Percentiles rank a stretch among this genome's conserved stretches.
phyloP scores from a whole-genome alignment of 805 yeast species.

The Barnettozyma vustinii region DNA sequence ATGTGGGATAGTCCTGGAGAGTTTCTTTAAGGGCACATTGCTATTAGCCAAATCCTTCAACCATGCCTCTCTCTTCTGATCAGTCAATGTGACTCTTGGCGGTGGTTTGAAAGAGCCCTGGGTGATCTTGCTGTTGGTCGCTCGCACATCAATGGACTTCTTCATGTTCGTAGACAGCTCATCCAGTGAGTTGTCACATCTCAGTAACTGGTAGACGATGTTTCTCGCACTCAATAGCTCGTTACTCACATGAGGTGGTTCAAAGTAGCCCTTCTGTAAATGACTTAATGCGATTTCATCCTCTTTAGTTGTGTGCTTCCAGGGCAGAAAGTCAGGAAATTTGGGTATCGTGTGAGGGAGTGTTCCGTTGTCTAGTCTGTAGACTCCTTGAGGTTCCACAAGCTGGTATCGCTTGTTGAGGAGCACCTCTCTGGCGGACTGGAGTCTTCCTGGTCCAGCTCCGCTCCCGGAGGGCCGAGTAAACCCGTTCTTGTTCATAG shows the following conservation, averaged over 20 bases:
- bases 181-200: conserved; percentile 33
- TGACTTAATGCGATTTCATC: conserved; percentile 46
- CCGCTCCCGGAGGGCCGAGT: neutral
- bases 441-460: conserved; percentile 1
- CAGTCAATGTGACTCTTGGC: conserved; percentile 86
- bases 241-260: conserved; percentile 54
- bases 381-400: conserved; percentile 29
- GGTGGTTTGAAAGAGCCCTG: conserved; percentile 68
- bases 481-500: neutral
- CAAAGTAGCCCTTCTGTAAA: conserved; percentile 68
- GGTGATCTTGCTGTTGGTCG: conserved; percentile 38
- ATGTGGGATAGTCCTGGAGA: conserved; percentile 82
- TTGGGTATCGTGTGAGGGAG: conserved; percentile 11
- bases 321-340: conserved; percentile 70
- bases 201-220: conserved; percentile 33
- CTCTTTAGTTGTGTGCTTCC: conserved; percentile 57
- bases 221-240: conserved; percentile 70
- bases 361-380: conserved; percentile 24
- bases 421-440: conserved; percentile 23
- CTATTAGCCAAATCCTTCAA: conserved; percentile 70
- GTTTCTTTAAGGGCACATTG: conserved; percentile 54
- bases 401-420: conserved; percentile 28
- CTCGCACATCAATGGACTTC: conserved; percentile 43
- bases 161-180: conserved; percentile 44
- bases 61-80: conserved; percentile 83